Evolutionary conservation across 2,329 filamentous ascomycete genomes (phyloP), one percentile per base, ranked within the genome.

Genomic region (Calycina herbarum): DNA sequence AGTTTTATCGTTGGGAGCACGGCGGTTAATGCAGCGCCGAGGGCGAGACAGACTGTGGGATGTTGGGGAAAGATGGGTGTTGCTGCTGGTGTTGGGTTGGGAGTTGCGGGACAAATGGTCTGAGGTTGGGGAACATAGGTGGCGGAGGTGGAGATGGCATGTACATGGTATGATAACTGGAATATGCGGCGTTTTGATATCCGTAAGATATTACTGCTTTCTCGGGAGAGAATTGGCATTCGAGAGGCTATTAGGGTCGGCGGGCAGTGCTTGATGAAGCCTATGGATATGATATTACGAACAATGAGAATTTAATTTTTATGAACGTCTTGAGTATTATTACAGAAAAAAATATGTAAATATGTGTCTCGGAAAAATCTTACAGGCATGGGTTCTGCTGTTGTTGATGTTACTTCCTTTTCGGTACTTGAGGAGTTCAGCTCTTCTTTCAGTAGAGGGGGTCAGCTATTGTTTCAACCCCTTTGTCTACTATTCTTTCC

Each of bases 31-130:
- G 69, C 62, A 7, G 68, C 67, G 2, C 57, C 72, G n/a, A 72
- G 70, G 24, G 57, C 72, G 24, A 73, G 70, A 29, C 67, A 63
- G 42, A 73, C 70, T 29, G 63, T 71, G 31, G 72, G 70, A 1
- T 69, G 70, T 66, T 67, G 73, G 67, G 67, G 66, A 38, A 66
- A 62, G 1, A 67, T 65, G 33, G 72, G 71, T 15, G 61, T 73
- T 40, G 61, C 72, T 59, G 71, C 65, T 29, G 73, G 71, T 15
- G 56, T 71, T 33, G 72, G 73, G 5, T 66, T 73, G 56, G 72
- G 71, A 15, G 64, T 73, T 65, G 67, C 65, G 11, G 68, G 70
- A n/a, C 68, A 70, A 63, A 68, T 74, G 60, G 45, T 62, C 15
- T 62, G 60, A 62, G 1, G 1, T 20, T 20, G 20, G 1, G 20